phyloP scores from a whole-genome alignment of 2,329 filamentous ascomycete species.

The Periconia sp. region DNA sequence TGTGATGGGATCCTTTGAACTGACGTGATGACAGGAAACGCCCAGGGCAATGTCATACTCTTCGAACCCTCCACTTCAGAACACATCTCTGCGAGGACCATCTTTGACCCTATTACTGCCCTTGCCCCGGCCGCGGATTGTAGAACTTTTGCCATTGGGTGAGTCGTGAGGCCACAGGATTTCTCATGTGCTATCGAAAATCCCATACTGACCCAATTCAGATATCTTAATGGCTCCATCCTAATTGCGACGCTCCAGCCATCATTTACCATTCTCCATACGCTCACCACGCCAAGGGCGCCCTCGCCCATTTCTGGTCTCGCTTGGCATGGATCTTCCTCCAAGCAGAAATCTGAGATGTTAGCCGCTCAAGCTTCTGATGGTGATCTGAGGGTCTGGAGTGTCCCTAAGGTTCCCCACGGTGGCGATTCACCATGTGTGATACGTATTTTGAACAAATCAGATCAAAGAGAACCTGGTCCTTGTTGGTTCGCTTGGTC shows the following conservation, averaged over 20 bases:
- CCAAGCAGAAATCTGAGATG: conserved; percentile 97
- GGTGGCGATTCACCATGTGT: conserved; percentile 76
- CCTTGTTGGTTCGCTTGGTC: conserved; percentile 99
- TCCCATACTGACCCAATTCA: conserved; percentile 43
- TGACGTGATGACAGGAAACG: conserved; percentile 66
- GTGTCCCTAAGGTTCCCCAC: conserved; percentile 79
- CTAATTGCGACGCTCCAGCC: conserved; percentile 87
- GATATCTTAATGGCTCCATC: conserved; percentile 93
- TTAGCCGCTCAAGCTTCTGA: conserved; percentile 88
- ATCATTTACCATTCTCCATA: conserved; percentile 91
- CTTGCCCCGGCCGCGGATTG: conserved; percentile 87
- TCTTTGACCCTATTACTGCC: conserved; percentile 94
- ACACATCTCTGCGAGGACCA: conserved; percentile 85
- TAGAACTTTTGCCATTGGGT: conserved; percentile 95
- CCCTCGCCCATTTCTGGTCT: conserved; percentile 87
- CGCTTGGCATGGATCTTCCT: conserved; percentile 94
- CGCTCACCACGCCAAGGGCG: conserved; percentile 77
- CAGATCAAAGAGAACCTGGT: conserved; percentile 71
- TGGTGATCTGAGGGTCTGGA: conserved; percentile 94
- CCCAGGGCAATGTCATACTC: conserved; percentile 87
- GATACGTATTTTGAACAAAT: conserved; percentile 80
- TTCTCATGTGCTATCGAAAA: background rate
- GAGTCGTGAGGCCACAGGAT: conserved; percentile 30
- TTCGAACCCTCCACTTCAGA: conserved; percentile 94
- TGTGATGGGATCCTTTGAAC: conserved; percentile 8